Base-by-base conservation (phyloP, 106 monocot species). In the Allium fistulosum region DNA sequence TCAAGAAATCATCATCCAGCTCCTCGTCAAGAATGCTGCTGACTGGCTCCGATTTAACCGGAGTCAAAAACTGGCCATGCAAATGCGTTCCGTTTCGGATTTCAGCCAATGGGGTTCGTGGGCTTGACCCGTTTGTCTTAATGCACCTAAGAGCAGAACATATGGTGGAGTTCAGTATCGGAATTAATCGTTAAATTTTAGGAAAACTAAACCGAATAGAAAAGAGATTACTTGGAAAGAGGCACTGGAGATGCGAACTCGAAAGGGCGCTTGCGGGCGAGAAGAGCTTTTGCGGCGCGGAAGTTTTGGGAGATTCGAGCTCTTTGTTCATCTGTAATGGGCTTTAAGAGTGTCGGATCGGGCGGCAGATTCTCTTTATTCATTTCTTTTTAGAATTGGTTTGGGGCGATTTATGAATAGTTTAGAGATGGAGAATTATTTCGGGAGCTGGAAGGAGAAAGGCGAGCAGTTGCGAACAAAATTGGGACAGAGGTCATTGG, bases 1-100 rank as follows among this genome's bases (percentile, higher is more conserved):
- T 61, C 13, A 87, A 51, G 68, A 87, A 71, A 9, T 57, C 74
- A 37, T 91, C 91, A 28, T 84, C 84, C 5, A 87, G 62, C 48
- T 90, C 89, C 1, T 80, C 85, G 50, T 85, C 84, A 26, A 68
- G 59, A 55, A 76, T 59, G 62, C 75, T 65, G 11, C 47, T 17
- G 46, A 9, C 11, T 3, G 62, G 62, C 62, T 6, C n/a, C 61
- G 22, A 22, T 22, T 64, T 63, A 13, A 13, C 53, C 3, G 67
- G 71, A 49, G 73, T 51, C 26, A 55, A 46, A 49, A 22, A 22
- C 22, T 22, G 22, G 22, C 22, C 22, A 22, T 22, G 22, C 22
- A 60, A 70, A 7, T n/a, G 16, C 0, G 66, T 11, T 4, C 48
- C 51, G 26, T 65, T 59, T 37, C 53, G 15, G 17, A 72, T 60